Evolutionary conservation across 129 eudicot genomes (phyloP).

Genomic region (Tagetes patula): DNA sequence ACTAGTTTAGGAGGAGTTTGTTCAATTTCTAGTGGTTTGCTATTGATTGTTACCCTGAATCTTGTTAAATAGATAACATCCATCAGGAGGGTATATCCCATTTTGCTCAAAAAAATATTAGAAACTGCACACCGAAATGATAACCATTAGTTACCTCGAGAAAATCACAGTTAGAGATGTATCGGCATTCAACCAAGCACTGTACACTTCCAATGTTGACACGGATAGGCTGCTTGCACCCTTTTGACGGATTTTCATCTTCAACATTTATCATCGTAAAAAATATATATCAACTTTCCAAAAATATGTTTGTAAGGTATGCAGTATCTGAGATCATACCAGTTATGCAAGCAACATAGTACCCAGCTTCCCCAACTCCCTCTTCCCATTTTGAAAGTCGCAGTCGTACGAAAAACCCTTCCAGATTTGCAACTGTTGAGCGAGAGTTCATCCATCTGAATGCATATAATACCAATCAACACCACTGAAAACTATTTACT

Average conservation of each 20-base stretch:
- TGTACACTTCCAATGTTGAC: slow-evolving; percentile 56
- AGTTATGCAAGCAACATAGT: slow-evolving; percentile 64
- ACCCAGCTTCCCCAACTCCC: slow-evolving; percentile 62
- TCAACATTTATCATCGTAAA: background rate
- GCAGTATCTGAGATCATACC: slow-evolving; percentile 36
- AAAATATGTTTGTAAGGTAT: background rate
- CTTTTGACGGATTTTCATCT: slow-evolving; percentile 34
- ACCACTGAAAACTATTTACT: no score
- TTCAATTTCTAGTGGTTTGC: no score
- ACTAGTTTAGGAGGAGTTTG: no score
- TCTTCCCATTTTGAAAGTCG: slow-evolving; percentile 59
- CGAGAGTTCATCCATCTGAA: slow-evolving; percentile 65
- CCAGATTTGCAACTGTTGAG: slow-evolving; percentile 35
- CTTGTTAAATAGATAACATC: background rate
- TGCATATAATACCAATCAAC: background rate
- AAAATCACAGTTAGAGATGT: slow-evolving; percentile 77
- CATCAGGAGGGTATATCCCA: background rate
- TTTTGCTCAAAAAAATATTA: background rate
- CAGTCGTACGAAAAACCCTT: slow-evolving; percentile 68
- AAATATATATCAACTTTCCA: background rate
- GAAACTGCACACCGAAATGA: background rate
- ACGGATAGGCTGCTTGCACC: slow-evolving; percentile 42
- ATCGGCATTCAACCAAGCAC: slow-evolving; percentile 59
- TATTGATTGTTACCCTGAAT: no score
- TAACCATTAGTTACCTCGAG: slow-evolving; percentile 48